Percentiles rank a stretch among this genome's conserved stretches.
These are phyloP conservation scores for Tricholoma sp. DNA, from an alignment of 768 basidiomycete species.

Conservation along the genomic window DNA sequence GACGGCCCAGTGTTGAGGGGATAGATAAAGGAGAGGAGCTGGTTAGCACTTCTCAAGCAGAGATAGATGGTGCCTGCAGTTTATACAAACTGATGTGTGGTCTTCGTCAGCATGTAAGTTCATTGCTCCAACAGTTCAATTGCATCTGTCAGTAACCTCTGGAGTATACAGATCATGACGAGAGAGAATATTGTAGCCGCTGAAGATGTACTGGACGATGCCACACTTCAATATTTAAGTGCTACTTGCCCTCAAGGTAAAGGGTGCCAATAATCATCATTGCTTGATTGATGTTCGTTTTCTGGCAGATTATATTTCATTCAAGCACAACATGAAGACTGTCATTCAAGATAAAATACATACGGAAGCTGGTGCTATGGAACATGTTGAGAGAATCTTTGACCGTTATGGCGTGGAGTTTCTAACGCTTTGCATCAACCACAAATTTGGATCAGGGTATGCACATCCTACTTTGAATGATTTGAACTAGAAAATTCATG, in stretches of 20 bases:
- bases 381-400: constrained; percentile 26
- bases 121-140: constrained; percentile 7
- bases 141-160: neutral
- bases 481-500: neutral
- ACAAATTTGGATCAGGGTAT: constrained; percentile 17
- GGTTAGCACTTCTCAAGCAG: neutral
- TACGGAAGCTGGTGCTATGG: constrained; percentile 35
- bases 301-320: constrained; percentile 29
- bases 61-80: constrained; percentile 13
- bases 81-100: constrained; percentile 21
- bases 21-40: neutral
- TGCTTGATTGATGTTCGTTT: neutral
- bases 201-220: constrained; percentile 30
- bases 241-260: constrained; percentile 36
- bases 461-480: neutral
- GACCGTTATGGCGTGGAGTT: constrained; percentile 31
- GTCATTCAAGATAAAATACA: constrained; percentile 34
- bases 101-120: constrained; percentile 20
- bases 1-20: constrained; percentile 1
- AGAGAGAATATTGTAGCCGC: constrained; percentile 18
- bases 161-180: constrained; percentile 22
- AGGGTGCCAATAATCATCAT: neutral
- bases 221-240: constrained; percentile 32
- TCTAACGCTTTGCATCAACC: constrained; percentile 31
- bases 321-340: constrained; percentile 30